Evolutionary conservation across 176 grass and related monocot species (phyloP), one percentile per base, ranked within the genome.

Genomic region (Poa annua): DNA sequence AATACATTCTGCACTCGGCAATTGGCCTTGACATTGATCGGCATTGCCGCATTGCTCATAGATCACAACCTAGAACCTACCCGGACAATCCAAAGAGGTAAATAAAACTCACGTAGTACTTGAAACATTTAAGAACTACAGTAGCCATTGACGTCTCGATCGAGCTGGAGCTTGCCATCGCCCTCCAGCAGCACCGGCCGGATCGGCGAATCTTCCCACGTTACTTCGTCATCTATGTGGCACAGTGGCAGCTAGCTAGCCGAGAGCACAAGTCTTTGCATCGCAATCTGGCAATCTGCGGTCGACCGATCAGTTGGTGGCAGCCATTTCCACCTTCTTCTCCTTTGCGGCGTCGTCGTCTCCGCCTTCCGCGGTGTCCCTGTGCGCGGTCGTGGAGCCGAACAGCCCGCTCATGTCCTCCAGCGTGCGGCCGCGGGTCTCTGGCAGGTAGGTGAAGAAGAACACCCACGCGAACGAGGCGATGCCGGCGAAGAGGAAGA

Each of bases 401-500:
- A 97, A 93, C 69, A 97, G 85, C 75, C 89, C 69, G 80, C 63
- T 22, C 88, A 92, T 97, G 6, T 47, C 81, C 85, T 97, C 94
- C 48, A 97, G 68, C 14, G 88, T 97, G 77, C 53, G 76, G 0
- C 94, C 94, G 6, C 94, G 88, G 15, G 94, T 97, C 81, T 97
- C 94, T 20, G 88, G 91, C 76, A 97, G 83, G 84, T 34, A 93
- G 38, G 73, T 66, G 86, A 42, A 97, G 86, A 93, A 97, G 87
- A 97, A 97, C 1, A 93, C 61, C 73, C 84, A 91, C 0, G 88
- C 91, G 33, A 81, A 78, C 8, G 5, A 34, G 2, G 94, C 91
- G 45, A 97, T 20, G 60, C 94, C 91, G 17, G 53, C 81, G 74
- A 91, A 97, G 36, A 97, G 60, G 80, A 93, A 97, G 94, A 97